Evolutionary conservation across 2,329 filamentous ascomycete species (phyloP), one percentile per base, ranked within the genome.

Genomic region (Ophioceras dolichostomum): DNA sequence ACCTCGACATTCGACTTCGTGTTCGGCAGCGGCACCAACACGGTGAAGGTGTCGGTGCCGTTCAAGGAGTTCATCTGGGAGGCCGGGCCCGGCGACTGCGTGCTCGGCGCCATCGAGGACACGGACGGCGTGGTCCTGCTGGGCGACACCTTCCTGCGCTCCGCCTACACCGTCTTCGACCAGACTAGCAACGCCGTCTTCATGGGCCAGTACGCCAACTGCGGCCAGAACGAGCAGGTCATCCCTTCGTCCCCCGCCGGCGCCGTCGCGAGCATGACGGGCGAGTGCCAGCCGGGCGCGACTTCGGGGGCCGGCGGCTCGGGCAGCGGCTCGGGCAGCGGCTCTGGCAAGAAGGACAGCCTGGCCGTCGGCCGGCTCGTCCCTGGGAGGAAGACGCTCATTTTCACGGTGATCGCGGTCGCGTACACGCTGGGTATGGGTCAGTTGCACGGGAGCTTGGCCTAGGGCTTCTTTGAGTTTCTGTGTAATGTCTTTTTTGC

Each of bases 51-150:
- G 32, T 26, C 29, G 26, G 65, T 70, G 12, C 52, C 63, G 4
- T 54, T 66, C 13, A 54, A 51, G 41, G 68, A 75, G 44, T 68
- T 73, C 34, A 62, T 73, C 45, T 57, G 72, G 38, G 55, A 68
- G 19, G 48, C 58, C 10, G 46, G 55, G 33, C 47, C 49, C 12
- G 45, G 47, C 10, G 54, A 47, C 29, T 69, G 66, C 51, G 56
- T 61, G 34, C 53, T 66, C 10, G 66, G 66, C 18, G 47, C 50
- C 10, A 29, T 44, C 32, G 36, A 48, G 8, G 38, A 44, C 4
- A 44, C 50, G 32, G 34, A 40, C 4, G 46, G 46, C 45, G 14
- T 39, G 20, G 42, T 40, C 14, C 44, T 57, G 28, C 45, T 58
- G 19, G 55, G 55, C 31, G 53, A 54, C 34, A 48, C 49, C 10